Conservation (phyloP, 192 early-diverging fungal genomes). For the Glomus cerebriforme region DNA sequence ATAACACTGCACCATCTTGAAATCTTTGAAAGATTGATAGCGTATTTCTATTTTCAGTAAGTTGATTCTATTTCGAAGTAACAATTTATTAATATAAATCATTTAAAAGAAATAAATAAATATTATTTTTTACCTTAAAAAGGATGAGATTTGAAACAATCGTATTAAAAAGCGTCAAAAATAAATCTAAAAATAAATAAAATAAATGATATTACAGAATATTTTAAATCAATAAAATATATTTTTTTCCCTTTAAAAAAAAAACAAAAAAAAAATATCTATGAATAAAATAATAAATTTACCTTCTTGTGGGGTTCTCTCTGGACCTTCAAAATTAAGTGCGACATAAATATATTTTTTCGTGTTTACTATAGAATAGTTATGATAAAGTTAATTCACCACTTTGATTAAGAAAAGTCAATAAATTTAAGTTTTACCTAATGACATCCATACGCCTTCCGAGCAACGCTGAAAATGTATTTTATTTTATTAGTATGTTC, state of each 20-base stretch:
- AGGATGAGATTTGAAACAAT: constrained; percentile 9
- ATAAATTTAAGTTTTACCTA: constrained; percentile 11
- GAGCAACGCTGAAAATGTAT: constrained; percentile 30
- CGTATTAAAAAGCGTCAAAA: constrained; percentile 16
- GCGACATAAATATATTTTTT: constrained; percentile 26
- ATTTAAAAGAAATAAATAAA: background rate
- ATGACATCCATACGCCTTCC: constrained; percentile 32
- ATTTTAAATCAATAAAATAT: too few species aligned
- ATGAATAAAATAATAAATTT: background rate
- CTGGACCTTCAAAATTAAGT: constrained; percentile 33
- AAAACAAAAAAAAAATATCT: too few species aligned
- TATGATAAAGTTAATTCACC: too few species aligned
- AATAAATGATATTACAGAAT: background rate
- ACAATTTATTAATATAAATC: background rate
- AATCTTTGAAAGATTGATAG: constrained; percentile 35
- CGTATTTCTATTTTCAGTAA: constrained; percentile 28
- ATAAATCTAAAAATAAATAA: background rate
- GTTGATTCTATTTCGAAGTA: constrained; percentile 24
- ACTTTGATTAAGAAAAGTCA: too few species aligned
- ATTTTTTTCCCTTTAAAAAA: too few species aligned
- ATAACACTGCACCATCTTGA: constrained; percentile 22
- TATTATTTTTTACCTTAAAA: background rate
- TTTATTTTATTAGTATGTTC: too few species aligned
- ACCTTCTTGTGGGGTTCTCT: constrained; percentile 33
- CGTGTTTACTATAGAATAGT: background rate